phyloP scores from a whole-genome alignment of 2,329 filamentous ascomycete species.

The Dendryphion nanum region DNA sequence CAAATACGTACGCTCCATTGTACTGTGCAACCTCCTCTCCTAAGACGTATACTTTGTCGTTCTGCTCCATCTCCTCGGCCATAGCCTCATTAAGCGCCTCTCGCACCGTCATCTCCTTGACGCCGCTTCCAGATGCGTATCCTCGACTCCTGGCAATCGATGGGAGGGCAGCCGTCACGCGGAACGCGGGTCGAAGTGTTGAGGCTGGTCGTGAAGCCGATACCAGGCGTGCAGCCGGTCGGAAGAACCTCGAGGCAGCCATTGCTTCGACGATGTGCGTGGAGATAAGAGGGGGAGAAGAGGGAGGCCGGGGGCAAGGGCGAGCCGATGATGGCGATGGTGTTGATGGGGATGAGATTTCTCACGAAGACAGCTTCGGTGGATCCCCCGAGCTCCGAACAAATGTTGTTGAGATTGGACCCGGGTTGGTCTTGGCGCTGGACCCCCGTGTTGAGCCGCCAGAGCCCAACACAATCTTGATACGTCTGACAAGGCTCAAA shows the following conservation, averaged over 20 bases:
- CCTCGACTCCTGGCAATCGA: constrained; percentile 49
- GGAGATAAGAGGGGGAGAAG: constrained; percentile 13
- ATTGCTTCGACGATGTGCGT: constrained; percentile 38
- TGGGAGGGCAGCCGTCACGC: constrained; percentile 47
- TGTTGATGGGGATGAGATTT: constrained; percentile 23
- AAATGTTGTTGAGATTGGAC: background rate
- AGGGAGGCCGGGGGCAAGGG: constrained; percentile 21
- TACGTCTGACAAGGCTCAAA: too few relatives aligned
- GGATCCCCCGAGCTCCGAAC: background rate
- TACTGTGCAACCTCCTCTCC: constrained; percentile 99
- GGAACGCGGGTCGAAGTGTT: constrained; percentile 53
- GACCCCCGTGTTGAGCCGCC: background rate
- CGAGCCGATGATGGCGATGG: constrained; percentile 24
- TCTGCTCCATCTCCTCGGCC: constrained; percentile 91
- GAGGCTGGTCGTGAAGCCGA: constrained; percentile 55
- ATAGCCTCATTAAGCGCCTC: constrained; percentile 98
- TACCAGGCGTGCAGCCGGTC: constrained; percentile 62
- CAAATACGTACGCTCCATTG: constrained; percentile 87
- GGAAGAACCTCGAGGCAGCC: constrained; percentile 62
- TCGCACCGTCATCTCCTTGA: constrained; percentile 94
- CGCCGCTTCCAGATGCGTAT: constrained; percentile 60
- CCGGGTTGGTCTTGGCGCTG: background rate
- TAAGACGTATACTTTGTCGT: constrained; percentile 92
- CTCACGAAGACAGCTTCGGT: background rate
- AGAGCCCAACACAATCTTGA: background rate